Base-by-base conservation (phyloP, 352 stramenopile genomes). In the Phytophthora hybrid region DNA sequence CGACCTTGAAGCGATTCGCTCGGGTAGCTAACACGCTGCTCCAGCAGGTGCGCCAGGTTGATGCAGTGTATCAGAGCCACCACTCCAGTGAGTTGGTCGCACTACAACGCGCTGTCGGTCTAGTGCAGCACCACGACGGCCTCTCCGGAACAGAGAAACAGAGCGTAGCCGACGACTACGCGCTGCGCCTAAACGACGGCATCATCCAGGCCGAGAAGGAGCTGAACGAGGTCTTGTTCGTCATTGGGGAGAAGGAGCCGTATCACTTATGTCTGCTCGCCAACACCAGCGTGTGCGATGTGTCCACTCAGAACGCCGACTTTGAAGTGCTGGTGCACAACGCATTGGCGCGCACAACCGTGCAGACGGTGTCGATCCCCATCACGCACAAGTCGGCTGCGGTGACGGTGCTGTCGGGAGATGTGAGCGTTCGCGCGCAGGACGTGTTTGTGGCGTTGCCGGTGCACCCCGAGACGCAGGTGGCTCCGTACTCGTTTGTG, bases 101-200 rank as follows among this genome's bases (percentile, higher is more conserved):
- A 59, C 80, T 99, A 0, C 87, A 98, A 57, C 92, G 95, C 39
- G 93, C 92, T 13, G 77, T 98, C 18, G 96, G 93, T 13, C 82
- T 99, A n/a, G 87, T 94, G 1, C 97, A 99, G 83, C 98, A 99
- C 78, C 98, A 99, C 73, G 98, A 99, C 69, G 97, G 86, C 34
- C 86, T 99, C 6, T 96, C 93, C 3, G 97, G 97, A 57, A 99
- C 97, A 9, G 91, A 98, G 59, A 99, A 99, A 73, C 97, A 99
- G 75, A 88, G 88, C 44, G 97, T 99, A 1, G 88, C 96, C 0
- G 87, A 99, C 71, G 98, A 99, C 80, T 99, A 99, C 67, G 82
- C 90, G 1, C 91, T 98, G 56, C 85, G 92, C 44, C 84, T 99
- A 37, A 88, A 96, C 37, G 86, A 92, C 61, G 96, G 94, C 16